phyloP scores from a whole-genome alignment of 2,329 filamentous ascomycete genomes.

The Pestalotiopsis sp. region DNA sequence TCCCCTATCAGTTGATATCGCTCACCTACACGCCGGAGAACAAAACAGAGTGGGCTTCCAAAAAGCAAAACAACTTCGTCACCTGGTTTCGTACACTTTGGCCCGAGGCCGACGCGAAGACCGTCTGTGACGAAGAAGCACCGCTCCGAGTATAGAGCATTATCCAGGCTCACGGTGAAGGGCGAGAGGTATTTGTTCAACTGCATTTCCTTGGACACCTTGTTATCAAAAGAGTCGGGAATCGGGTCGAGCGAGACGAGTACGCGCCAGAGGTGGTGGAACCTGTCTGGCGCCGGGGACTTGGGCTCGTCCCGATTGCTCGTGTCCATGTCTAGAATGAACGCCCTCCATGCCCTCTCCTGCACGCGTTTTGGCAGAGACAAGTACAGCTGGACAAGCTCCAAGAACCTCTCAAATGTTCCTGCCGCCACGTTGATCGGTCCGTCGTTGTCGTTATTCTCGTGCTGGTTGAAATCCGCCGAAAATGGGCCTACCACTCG shows the following conservation, averaged over 20 bases:
- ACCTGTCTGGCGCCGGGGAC: neutral
- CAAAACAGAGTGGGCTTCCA: neutral
- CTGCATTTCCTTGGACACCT: neutral
- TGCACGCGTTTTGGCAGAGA: neutral
- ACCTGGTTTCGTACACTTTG: neutral
- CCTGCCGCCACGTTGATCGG: neutral
- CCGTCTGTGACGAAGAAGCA: neutral
- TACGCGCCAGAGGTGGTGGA: neutral
- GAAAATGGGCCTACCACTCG: neutral
- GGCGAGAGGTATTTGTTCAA: neutral
- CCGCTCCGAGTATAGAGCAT: neutral
- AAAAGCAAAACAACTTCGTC: neutral
- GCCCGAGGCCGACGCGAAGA: neutral
- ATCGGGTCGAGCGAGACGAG: neutral
- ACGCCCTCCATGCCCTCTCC: neutral
- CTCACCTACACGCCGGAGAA: neutral
- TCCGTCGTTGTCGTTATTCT: neutral
- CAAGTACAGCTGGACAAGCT: neutral
- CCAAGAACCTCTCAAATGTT: neutral
- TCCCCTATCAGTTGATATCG: neutral
- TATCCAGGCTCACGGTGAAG: neutral
- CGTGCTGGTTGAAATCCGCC: neutral
- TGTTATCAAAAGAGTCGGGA: neutral
- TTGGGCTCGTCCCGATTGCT: neutral
- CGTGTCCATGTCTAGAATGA: neutral